A percentile compares a stretch with the other conserved stretches of the same genome.
phyloP scores from a whole-genome alignment of 1,284 basidiomycete species.

The Ganoderma lucidum region DNA sequence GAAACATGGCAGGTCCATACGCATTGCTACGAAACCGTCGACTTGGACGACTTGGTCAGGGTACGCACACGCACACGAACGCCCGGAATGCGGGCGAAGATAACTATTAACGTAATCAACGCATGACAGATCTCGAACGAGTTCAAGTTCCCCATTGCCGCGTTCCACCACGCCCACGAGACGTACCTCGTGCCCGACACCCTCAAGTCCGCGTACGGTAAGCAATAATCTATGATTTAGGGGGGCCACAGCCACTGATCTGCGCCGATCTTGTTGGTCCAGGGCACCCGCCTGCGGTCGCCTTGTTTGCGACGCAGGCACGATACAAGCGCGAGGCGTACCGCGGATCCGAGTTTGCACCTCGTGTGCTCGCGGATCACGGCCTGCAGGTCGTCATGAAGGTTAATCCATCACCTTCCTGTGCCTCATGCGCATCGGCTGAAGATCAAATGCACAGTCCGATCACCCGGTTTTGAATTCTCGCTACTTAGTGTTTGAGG shows the following conservation, averaged over 20 bases:
- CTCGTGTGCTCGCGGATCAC: constrained; percentile 79
- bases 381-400: constrained; percentile 84
- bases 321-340: constrained; percentile 89
- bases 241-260: constrained; percentile 47
- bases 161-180: constrained; percentile 90
- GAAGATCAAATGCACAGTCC: constrained; percentile 51
- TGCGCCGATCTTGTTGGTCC: background rate
- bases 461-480: constrained; percentile 83
- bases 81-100: background rate
- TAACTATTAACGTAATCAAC: background rate
- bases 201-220: constrained; percentile 73
- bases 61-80: constrained; percentile 42
- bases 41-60: constrained; percentile 63
- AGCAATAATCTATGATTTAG: constrained; percentile 64
- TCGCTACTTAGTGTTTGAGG: constrained; percentile 83
- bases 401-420: constrained; percentile 46
- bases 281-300: constrained; percentile 70
- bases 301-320: constrained; percentile 68
- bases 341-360: constrained; percentile 86
- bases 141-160: constrained; percentile 84
- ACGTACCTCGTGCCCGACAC: constrained; percentile 88
- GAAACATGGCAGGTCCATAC: constrained; percentile 64
- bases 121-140: constrained; percentile 66
- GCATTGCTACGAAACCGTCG: constrained; percentile 64
- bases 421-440: background rate